phyloP scores from a whole-genome alignment of 192 early-diverging fungal species.

The Dispira parvispora region DNA sequence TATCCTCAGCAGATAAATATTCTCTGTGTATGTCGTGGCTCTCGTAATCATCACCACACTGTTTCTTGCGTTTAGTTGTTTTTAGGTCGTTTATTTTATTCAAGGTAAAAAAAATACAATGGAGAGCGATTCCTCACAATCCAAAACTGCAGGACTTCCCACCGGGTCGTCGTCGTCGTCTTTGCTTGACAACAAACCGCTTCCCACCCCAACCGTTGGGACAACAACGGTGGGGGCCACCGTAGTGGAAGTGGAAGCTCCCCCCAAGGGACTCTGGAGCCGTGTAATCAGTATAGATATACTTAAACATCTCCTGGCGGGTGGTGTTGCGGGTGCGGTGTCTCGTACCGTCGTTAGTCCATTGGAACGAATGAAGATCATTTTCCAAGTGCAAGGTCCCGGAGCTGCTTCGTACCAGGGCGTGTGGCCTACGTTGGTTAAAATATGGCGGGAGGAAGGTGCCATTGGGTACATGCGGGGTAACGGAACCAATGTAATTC shows the following conservation, averaged over 20 bases:
- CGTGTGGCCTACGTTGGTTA: conserved; percentile 47
- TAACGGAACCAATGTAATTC: conserved; percentile 70
- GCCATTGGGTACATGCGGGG: conserved; percentile 54
- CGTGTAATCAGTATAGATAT: background rate
- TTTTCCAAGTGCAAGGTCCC: conserved; percentile 47
- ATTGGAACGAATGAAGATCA: conserved; percentile 69
- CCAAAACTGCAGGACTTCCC: no score
- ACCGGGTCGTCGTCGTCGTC: background rate
- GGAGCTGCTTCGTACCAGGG: conserved; percentile 47
- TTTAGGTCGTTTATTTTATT: no score
- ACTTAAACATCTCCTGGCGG: conserved; percentile 56
- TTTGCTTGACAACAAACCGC: background rate
- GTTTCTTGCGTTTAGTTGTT: no score
- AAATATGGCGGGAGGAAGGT: conserved; percentile 68
- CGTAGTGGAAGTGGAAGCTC: background rate
- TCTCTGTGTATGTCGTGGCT: no score
- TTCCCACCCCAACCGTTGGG: background rate
- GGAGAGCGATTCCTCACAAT: no score
- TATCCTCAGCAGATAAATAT: no score
- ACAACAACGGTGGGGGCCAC: background rate
- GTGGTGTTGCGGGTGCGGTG: conserved; percentile 58
- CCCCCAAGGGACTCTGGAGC: background rate
- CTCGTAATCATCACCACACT: no score
- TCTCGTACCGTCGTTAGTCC: conserved; percentile 67
- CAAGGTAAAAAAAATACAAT: no score